Evolutionary conservation across 2,329 filamentous ascomycete genomes (phyloP).

Genomic region (Pseudopyrenochaeta lycopersici): DNA sequence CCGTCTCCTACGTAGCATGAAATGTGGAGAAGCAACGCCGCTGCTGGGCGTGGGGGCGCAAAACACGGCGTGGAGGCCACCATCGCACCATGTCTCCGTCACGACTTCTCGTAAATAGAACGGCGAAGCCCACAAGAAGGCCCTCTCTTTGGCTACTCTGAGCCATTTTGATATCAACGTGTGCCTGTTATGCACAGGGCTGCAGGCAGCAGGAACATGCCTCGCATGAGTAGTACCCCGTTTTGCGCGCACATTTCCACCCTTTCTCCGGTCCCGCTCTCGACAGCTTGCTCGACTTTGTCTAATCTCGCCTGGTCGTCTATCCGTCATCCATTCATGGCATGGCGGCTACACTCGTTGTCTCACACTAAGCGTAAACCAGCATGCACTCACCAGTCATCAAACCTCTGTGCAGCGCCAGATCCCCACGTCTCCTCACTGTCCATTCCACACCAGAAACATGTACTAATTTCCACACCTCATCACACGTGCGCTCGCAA

Average conservation of each 20-base stretch:
- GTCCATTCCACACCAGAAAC: not conserved
- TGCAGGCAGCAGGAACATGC: slow-evolving; percentile 8
- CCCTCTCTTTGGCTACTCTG: slow-evolving; percentile 8
- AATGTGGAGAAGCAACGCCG: slow-evolving; percentile 23
- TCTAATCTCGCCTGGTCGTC: not conserved
- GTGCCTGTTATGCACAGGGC: slow-evolving; percentile 21
- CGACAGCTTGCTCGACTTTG: not conserved
- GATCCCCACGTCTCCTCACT: too few relatives aligned
- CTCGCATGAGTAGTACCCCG: slow-evolving; percentile 9
- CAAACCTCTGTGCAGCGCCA: too few relatives aligned
- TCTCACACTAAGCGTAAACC: not conserved
- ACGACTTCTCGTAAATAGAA: slow-evolving; percentile 21
- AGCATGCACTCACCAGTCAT: not conserved
- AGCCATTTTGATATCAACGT: slow-evolving; percentile 12
- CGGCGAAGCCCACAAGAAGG: not conserved
- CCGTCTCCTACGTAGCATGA: not conserved
- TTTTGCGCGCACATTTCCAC: not conserved
- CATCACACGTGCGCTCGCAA: slow-evolving; percentile 25
- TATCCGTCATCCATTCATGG: not conserved
- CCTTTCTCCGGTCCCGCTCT: not conserved
- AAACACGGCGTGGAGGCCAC: slow-evolving; percentile 10
- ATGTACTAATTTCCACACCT: slow-evolving; percentile 25
- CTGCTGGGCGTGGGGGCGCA: slow-evolving; percentile 17
- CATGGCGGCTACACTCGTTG: not conserved
- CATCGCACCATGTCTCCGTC: slow-evolving; percentile 1